A percentile compares a stretch with the other conserved stretches of the same genome.
Evolutionary conservation across 2,329 filamentous ascomycete genomes (phyloP).

Genomic region (Ceratocystis albifundus): DNA sequence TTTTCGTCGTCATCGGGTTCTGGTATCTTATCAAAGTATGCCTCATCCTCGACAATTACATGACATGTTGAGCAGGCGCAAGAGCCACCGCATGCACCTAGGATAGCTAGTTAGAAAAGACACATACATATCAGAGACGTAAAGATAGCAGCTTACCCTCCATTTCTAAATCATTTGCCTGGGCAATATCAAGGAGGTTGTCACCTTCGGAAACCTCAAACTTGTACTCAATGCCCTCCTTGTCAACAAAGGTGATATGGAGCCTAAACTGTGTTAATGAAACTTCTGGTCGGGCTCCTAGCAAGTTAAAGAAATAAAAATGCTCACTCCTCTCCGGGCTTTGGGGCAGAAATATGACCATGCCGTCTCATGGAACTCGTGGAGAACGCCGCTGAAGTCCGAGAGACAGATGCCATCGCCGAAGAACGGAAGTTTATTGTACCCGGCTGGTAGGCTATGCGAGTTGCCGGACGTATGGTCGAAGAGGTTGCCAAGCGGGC

Average conservation of each 20-base stretch:
- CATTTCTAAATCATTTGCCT: conserved; percentile 93
- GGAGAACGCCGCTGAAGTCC: conserved; percentile 43
- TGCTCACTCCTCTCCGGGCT: conserved; percentile 83
- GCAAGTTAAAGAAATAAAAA: background rate
- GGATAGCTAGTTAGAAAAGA: background rate
- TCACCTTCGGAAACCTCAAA: conserved; percentile 76
- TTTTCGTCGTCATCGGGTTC: conserved; percentile 73
- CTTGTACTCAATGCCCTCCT: conserved; percentile 64
- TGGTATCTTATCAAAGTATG: conserved; percentile 64
- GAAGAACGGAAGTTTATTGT: background rate
- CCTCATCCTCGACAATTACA: conserved; percentile 66
- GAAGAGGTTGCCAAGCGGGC: conserved; percentile 13
- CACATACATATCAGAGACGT: background rate
- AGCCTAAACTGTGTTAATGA: conserved; percentile 42
- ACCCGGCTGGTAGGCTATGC: conserved; percentile 25
- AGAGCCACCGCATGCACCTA: conserved; percentile 78
- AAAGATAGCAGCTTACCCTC: conserved; percentile 49
- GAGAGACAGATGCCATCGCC: background rate
- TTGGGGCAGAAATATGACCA: conserved; percentile 71
- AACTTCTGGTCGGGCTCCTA: background rate
- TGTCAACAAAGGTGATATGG: conserved; percentile 85
- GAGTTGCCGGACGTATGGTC: conserved; percentile 17
- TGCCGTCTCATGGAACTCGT: conserved; percentile 51
- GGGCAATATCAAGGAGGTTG: conserved; percentile 89
- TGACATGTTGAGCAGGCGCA: conserved; percentile 92